Evolutionary conservation across 768 basidiomycete species (phyloP), one percentile per base, ranked within the genome.

Genomic region (Flagelloscypha sp.): DNA sequence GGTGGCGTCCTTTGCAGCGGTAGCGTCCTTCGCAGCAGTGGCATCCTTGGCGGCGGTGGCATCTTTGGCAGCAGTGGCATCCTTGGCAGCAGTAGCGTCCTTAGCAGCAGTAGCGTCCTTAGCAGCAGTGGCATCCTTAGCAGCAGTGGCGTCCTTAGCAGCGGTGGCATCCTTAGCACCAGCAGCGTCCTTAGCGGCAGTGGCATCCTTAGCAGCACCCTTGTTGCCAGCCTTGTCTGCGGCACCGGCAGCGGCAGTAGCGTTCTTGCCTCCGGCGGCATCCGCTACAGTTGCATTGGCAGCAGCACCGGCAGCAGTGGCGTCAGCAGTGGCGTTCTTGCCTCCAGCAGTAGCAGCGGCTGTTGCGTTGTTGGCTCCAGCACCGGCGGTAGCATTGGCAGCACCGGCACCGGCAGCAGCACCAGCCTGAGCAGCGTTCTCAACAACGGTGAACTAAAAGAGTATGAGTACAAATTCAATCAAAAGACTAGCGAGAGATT

Each of bases 381-480:
- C 13, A 29, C 27, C 16, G 20, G 24, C 25, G 24, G 30, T 15
- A 23, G 30, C 23, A 9, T n/a, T n/a, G n/a, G n/a, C n/a, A n/a
- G n/a, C n/a, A n/a, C n/a, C n/a, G 8, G 45, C 35, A 41, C 47
- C 48, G 27, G 46, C 47, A 34, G 39, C 45, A 36, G 50, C 47
- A 37, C n/a, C n/a, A n/a, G n/a, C n/a, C 62, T n/a, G n/a, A n/a
- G n/a, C n/a, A n/a, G n/a, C 60, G 47, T 56, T 50, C 4, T 35
- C 54, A 23, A 58, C 60, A 21, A 60, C 53, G 25, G 57, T 50
- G 48, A 62, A 60, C 59, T 61, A 41, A 18, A 27, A n/a, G n/a
- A n/a, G n/a, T n/a, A 32, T 37, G 27, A 7, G 38, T 31, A 28
- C 23, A 27, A 30, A 27, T 19, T 37, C 42, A 29, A 38, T 30